Evolutionary conservation across 139 green algal genomes (phyloP).

Genomic region (Chlorella vulgaris): DNA sequence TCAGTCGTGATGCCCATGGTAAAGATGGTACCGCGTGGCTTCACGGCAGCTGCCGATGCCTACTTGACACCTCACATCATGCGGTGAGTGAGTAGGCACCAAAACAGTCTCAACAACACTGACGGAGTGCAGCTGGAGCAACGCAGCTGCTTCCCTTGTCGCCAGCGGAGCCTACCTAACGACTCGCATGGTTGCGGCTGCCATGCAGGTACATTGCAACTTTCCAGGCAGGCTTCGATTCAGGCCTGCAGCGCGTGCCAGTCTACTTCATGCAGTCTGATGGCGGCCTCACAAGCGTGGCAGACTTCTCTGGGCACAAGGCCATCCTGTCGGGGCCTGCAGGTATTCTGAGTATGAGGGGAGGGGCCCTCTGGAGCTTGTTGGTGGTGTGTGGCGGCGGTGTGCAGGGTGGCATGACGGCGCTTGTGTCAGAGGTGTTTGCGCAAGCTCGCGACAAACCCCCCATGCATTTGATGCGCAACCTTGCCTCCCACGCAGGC

Average conservation of each 20-base stretch:
- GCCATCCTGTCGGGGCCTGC: slow-evolving; percentile 94
- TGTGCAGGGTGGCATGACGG: not conserved
- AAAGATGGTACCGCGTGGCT: slow-evolving; percentile 95
- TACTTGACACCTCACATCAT: slow-evolving; percentile 96
- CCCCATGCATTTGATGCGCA: no score
- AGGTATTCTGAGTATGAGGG: slow-evolving; percentile 50
- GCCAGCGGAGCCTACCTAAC: no score
- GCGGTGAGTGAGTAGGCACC: slow-evolving; percentile 61
- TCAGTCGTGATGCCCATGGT: slow-evolving; percentile 93
- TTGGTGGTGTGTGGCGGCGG: not conserved
- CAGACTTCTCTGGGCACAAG: slow-evolving; percentile 88
- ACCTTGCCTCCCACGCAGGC: no score
- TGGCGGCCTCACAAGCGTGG: slow-evolving; percentile 78
- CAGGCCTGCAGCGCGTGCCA: slow-evolving; percentile 68
- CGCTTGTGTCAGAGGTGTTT: no score
- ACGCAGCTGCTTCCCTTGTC: no score
- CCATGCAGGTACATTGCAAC: slow-evolving; percentile 68
- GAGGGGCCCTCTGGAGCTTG: not conserved
- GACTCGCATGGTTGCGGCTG: no score
- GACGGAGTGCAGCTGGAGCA: no score
- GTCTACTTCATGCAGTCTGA: slow-evolving; percentile 81
- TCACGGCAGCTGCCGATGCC: slow-evolving; percentile 94
- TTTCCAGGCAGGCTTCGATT: slow-evolving; percentile 89
- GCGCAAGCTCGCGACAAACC: no score
- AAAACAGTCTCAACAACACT: no score